Conservation (phyloP, 176 grass and related monocot genomes). For the Juncus effusus region DNA sequence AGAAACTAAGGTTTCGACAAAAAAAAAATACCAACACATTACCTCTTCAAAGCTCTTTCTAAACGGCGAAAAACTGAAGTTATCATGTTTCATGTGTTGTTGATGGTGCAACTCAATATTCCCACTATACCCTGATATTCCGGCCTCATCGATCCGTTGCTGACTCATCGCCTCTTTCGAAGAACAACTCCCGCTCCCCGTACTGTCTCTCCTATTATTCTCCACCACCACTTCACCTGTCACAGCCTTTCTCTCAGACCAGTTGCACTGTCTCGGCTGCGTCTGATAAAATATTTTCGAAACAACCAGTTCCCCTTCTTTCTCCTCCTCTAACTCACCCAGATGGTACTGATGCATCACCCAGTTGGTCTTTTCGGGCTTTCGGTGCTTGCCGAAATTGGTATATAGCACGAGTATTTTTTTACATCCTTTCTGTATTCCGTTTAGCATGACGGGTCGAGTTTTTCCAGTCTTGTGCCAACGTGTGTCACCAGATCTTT, state of each 20-base stretch:
- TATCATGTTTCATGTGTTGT: slow-evolving; percentile 60
- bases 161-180: slow-evolving; percentile 51
- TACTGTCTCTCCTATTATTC: slow-evolving; percentile 56
- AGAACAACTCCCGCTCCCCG: slow-evolving; percentile 73
- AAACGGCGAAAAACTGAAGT: slow-evolving; percentile 83
- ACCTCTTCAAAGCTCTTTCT: slow-evolving; percentile 90
- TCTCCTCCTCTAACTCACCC: slow-evolving; percentile 92
- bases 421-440: slow-evolving; percentile 89
- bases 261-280: slow-evolving; percentile 84
- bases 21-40: slow-evolving; percentile 23
- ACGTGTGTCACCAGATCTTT: slow-evolving; percentile 68
- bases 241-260: slow-evolving; percentile 43
- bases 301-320: slow-evolving; percentile 93
- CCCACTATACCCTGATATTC: slow-evolving; percentile 41
- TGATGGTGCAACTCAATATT: slow-evolving; percentile 50
- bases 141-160: slow-evolving; percentile 23
- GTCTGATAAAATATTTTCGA: slow-evolving; percentile 99
- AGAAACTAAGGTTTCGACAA: neutral
- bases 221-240: slow-evolving; percentile 14
- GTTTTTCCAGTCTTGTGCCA: slow-evolving; percentile 99
- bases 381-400: slow-evolving; percentile 93
- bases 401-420: slow-evolving; percentile 99
- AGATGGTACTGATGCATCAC: slow-evolving; percentile 99
- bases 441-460: slow-evolving; percentile 75
- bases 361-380: slow-evolving; percentile 99